Conservation (phyloP, 2,329 filamentous ascomycete species). For the Trichophyton verrucosum region DNA sequence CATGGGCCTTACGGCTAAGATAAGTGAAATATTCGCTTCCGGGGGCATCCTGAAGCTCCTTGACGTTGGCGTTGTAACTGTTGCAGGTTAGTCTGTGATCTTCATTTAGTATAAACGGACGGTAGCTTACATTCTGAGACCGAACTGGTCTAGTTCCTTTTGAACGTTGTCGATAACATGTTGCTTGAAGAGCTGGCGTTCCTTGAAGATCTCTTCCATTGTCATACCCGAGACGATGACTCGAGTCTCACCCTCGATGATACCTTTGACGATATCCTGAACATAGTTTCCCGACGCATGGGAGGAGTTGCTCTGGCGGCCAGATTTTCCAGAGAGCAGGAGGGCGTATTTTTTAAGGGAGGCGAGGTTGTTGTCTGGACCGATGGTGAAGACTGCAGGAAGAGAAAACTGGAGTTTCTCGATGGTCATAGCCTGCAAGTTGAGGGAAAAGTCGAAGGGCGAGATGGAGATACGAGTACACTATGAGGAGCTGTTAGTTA, state of each 20-base stretch:
- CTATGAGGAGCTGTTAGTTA: slow-evolving; percentile 10
- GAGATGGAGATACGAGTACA: slow-evolving; percentile 29
- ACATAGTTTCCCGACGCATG: slow-evolving; percentile 48
- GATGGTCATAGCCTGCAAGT: slow-evolving; percentile 74
- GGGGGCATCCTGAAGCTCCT: slow-evolving; percentile 73
- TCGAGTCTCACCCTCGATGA: slow-evolving; percentile 78
- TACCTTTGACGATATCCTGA: slow-evolving; percentile 75
- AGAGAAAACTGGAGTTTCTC: slow-evolving; percentile 76
- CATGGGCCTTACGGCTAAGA: slow-evolving; percentile 69
- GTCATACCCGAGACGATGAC: slow-evolving; percentile 77
- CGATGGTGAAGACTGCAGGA: slow-evolving; percentile 75
- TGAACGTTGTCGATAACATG: slow-evolving; percentile 66
- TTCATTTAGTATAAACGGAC: not conserved
- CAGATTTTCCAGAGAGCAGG: slow-evolving; percentile 54
- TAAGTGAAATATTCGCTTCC: slow-evolving; percentile 74
- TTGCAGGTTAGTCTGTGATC: slow-evolving; percentile 9
- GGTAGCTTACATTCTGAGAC: slow-evolving; percentile 52
- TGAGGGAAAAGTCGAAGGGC: slow-evolving; percentile 65
- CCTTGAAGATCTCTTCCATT: slow-evolving; percentile 82
- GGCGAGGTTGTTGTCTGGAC: slow-evolving; percentile 58
- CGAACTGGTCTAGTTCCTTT: slow-evolving; percentile 67
- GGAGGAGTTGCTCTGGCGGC: slow-evolving; percentile 30
- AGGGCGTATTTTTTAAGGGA: slow-evolving; percentile 72
- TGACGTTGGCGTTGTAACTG: slow-evolving; percentile 63
- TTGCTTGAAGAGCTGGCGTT: slow-evolving; percentile 63